A percentile compares a stretch with the other conserved stretches of the same genome.
These are phyloP conservation scores for Phaffomyces antillensis DNA, from an alignment of 805 yeast species.

Conservation along the genomic window DNA sequence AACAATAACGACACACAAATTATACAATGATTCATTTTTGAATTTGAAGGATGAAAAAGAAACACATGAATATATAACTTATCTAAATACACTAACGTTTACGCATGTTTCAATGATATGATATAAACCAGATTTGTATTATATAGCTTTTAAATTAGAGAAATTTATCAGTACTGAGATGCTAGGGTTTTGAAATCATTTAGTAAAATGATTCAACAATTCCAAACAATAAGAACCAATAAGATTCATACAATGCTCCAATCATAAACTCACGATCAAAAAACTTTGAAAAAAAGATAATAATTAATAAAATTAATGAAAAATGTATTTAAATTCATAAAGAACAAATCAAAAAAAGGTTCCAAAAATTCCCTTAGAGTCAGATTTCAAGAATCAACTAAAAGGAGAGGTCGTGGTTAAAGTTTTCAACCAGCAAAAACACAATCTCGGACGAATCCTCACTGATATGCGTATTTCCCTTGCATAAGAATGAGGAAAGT, in stretches of 20 bases:
- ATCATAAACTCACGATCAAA: slow-evolving; percentile 8
- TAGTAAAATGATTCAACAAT: too few relatives aligned
- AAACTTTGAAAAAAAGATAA: neutral
- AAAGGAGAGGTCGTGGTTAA: slow-evolving; percentile 84
- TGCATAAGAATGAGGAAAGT: slow-evolving; percentile 87
- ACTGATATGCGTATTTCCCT: slow-evolving; percentile 99
- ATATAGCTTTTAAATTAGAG: neutral
- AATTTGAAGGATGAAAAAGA: too few relatives aligned
- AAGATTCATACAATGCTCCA: slow-evolving; percentile 2
- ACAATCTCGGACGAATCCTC: slow-evolving; percentile 99
- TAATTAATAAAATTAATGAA: neutral
- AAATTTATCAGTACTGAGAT: neutral
- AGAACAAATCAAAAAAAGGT: slow-evolving; percentile 5
- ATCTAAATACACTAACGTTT: too few relatives aligned
- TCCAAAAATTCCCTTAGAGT: slow-evolving; percentile 22
- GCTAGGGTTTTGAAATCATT: too few relatives aligned
- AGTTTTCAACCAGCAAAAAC: slow-evolving; percentile 99
- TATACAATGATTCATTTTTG: too few relatives aligned
- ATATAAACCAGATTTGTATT: too few relatives aligned
- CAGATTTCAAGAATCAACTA: slow-evolving; percentile 57
- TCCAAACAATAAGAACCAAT: too few relatives aligned
- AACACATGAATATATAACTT: too few relatives aligned
- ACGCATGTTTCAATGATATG: too few relatives aligned
- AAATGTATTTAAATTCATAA: neutral
- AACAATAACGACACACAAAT: too few relatives aligned